Evolutionary conservation across 2,329 filamentous ascomycete genomes (phyloP).

Genomic region (Cucurbitaria berberidis): DNA sequence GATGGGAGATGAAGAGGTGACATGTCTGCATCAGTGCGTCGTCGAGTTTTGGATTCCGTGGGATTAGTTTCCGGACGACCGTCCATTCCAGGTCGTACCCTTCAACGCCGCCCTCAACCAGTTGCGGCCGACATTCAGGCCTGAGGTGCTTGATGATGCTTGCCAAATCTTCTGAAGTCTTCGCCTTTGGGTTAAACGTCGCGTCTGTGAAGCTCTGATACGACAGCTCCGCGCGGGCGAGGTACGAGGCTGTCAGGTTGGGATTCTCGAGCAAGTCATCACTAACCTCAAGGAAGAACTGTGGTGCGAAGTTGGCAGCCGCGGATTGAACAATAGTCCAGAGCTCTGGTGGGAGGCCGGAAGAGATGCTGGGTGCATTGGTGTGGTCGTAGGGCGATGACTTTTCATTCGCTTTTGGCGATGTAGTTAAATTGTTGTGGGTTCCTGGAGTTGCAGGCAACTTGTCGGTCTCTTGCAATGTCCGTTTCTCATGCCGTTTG

Average conservation of each 20-base stretch:
- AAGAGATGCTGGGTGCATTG: conserved; percentile 25
- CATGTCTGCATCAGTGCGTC: conserved; percentile 81
- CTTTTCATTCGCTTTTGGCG: conserved; percentile 16
- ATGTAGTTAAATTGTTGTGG: neutral
- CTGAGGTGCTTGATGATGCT: conserved; percentile 58
- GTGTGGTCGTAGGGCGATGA: conserved; percentile 45
- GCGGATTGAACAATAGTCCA: conserved; percentile 48
- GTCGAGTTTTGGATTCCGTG: conserved; percentile 80
- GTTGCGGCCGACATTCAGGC: conserved; percentile 44
- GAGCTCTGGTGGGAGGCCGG: conserved; percentile 40
- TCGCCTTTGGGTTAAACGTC: conserved; percentile 41
- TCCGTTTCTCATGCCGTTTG: neutral
- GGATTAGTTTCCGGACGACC: conserved; percentile 78
- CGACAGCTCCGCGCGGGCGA: conserved; percentile 79
- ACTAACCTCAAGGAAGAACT: conserved; percentile 71
- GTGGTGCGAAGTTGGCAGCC: conserved; percentile 67
- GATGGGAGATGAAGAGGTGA: conserved; percentile 64
- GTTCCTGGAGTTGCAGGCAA: neutral
- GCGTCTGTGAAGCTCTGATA: conserved; percentile 57
- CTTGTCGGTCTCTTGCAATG: neutral
- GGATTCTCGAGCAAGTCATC: conserved; percentile 78
- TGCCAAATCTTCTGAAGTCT: conserved; percentile 46
- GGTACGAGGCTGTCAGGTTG: conserved; percentile 77
- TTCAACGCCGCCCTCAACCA: conserved; percentile 33
- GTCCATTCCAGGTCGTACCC: conserved; percentile 62